Evolutionary conservation across 441 rosid genomes (phyloP), one percentile per base, ranked within the genome.

Genomic region (Pelargonium citronellum): DNA sequence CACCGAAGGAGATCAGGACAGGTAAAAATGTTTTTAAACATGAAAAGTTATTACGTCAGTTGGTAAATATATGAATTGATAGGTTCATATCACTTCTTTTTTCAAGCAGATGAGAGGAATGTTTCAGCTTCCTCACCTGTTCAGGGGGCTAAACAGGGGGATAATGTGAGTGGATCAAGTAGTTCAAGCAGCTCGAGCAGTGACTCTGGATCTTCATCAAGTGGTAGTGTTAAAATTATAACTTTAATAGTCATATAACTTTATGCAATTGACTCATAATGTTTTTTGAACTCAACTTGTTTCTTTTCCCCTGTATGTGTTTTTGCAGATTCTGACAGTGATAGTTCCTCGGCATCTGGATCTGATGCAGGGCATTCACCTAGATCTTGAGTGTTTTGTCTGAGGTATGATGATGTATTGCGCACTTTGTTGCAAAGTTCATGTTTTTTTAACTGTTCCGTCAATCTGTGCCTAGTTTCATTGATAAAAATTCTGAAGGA

Each of bases 181-280:
- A 92, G 98, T 80, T 92, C 99, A 68, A 90, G 92, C 86, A 91
- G 97, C 80, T 92, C 98, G 58, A 89, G 95, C 81, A 92, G 98
- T 81, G 91, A 88, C 79, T 92, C 98, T 71, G 96, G 95, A 75
- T 91, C 91, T 57, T 86, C 96, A 68, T 89, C 98, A 72, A 95
- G 97, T 80, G 99, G 99, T 95, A 88, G 64, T 69, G 72, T 44
- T 16, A 67, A 72, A 30, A 44, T 13, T 61, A 51, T 44, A 16
- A 9, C 70, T 20, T 71, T 66, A 43, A 10, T 51, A 51, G 57
- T 76, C 68, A 44, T 72, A 15, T 13, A 66, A 67, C 43, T 72
- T 15, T 72, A 49, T 67, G 10, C 62, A 72, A 41, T 51, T 2
- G 12, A 64, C 10, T 39, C 64, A 10, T 19, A 44, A 47, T 46